Conservation (phyloP, 257 asterid genomes). For the Solanum pinnatisectum region DNA sequence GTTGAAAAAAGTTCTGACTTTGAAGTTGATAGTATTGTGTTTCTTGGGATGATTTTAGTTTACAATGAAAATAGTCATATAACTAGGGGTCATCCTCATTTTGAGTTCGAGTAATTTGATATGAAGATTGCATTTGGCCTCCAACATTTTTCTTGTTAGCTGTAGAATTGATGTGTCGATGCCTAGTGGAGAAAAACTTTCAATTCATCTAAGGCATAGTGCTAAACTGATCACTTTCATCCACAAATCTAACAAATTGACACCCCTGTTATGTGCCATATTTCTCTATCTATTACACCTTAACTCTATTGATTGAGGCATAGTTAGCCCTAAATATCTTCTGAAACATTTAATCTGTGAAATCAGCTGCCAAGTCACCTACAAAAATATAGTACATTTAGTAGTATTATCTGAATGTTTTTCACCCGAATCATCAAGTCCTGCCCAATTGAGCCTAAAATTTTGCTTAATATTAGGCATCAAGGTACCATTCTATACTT, state of each 20-base stretch:
- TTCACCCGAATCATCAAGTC: slow-evolving; percentile 54
- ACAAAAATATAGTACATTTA: slow-evolving; percentile 56
- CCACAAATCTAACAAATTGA: slow-evolving; percentile 72
- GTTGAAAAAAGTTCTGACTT: slow-evolving; percentile 84
- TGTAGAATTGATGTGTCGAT: too few relatives aligned
- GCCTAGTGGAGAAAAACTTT: too few relatives aligned
- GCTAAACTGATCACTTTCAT: slow-evolving; percentile 62
- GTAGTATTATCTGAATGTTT: slow-evolving; percentile 49
- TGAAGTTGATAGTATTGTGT: slow-evolving; percentile 71
- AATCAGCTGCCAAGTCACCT: slow-evolving; percentile 79
- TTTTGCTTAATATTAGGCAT: slow-evolving; percentile 59
- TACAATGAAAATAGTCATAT: too few relatives aligned
- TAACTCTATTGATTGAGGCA: slow-evolving; percentile 55
- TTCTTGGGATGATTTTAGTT: slow-evolving; percentile 67
- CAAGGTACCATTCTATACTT: slow-evolving; percentile 46
- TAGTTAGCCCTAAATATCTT: slow-evolving; percentile 22
- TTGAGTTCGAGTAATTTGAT: slow-evolving; percentile 6
- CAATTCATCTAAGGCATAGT: slow-evolving; percentile 25
- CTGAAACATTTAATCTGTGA: slow-evolving; percentile 46
- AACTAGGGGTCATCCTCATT: slow-evolving; percentile 16
- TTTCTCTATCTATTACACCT: slow-evolving; percentile 58
- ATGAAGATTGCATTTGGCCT: too few relatives aligned
- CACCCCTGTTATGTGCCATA: slow-evolving; percentile 73
- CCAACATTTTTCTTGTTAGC: too few relatives aligned
- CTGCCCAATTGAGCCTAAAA: slow-evolving; percentile 68